Evolutionary conservation across 768 basidiomycete species (phyloP).

Genomic region (Kondoa subrosea): DNA sequence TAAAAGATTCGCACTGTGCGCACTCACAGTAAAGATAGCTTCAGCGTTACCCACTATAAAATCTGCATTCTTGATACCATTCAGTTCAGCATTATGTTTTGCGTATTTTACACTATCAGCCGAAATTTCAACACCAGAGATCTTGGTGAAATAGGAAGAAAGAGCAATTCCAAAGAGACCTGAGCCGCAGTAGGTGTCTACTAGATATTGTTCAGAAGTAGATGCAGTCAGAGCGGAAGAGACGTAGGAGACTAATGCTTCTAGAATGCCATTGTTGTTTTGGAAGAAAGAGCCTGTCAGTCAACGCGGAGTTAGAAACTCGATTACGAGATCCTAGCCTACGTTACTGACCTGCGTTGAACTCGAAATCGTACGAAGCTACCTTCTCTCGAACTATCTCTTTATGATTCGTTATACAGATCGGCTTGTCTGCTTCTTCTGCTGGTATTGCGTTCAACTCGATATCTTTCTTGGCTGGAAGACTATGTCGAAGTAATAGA

Average conservation of each 20-base stretch:
- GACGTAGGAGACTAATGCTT: conserved; percentile 69
- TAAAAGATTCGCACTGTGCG: conserved; percentile 38
- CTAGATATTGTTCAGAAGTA: conserved; percentile 51
- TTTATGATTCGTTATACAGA: conserved; percentile 72
- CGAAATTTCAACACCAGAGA: conserved; percentile 79
- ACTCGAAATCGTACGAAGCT: conserved; percentile 64
- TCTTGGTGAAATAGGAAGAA: conserved; percentile 51
- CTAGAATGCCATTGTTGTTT: conserved; percentile 86
- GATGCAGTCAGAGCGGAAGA: conserved; percentile 43
- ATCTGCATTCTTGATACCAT: conserved; percentile 42
- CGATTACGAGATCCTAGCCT: neutral
- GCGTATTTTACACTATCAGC: conserved; percentile 31
- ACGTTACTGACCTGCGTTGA: conserved; percentile 38
- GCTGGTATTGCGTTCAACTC: conserved; percentile 22
- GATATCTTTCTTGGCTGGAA: conserved; percentile 30
- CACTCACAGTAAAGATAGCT: conserved; percentile 48
- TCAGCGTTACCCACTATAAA: conserved; percentile 73
- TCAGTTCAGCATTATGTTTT: conserved; percentile 35
- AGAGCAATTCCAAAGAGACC: conserved; percentile 77
- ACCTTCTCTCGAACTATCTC: conserved; percentile 66
- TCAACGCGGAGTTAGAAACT: no score
- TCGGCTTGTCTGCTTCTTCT: conserved; percentile 35
- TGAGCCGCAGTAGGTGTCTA: conserved; percentile 67
- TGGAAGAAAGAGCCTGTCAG: conserved; percentile 72
- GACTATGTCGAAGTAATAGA: conserved; percentile 72